Evolutionary conservation across 2,329 filamentous ascomycete species (phyloP).

Genomic region (Scedosporium minutisporum): DNA sequence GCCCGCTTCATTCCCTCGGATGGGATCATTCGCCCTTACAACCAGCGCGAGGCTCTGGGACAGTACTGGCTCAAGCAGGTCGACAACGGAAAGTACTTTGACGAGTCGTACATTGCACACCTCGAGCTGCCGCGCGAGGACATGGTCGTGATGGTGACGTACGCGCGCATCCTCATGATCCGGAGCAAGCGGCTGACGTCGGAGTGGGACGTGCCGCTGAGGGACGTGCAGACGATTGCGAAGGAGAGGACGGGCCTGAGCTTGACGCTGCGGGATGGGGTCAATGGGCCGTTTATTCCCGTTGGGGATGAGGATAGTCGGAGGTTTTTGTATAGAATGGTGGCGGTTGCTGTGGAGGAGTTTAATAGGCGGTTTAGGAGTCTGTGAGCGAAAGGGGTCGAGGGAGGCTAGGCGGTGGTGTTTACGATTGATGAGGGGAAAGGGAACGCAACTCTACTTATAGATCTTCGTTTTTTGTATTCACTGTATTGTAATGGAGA

Average conservation of each 20-base stretch:
- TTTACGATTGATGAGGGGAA: neutral
- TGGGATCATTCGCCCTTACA: slow-evolving; percentile 90
- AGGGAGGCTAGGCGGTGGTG: neutral
- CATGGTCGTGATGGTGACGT: slow-evolving; percentile 83
- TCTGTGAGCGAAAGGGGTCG: slow-evolving; percentile 4
- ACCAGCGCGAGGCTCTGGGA: slow-evolving; percentile 85
- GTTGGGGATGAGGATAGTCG: slow-evolving; percentile 75
- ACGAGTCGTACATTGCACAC: slow-evolving; percentile 95
- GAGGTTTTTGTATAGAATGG: slow-evolving; percentile 54
- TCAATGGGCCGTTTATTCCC: slow-evolving; percentile 89
- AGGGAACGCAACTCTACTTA: neutral
- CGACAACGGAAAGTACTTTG: slow-evolving; percentile 95
- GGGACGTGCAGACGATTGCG: slow-evolving; percentile 91
- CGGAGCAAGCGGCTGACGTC: slow-evolving; percentile 74
- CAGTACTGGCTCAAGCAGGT: slow-evolving; percentile 99
- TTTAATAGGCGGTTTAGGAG: slow-evolving; percentile 52
- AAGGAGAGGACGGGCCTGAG: slow-evolving; percentile 95
- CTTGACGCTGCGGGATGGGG: slow-evolving; percentile 77
- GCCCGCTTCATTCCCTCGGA: slow-evolving; percentile 87
- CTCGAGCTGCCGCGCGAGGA: slow-evolving; percentile 83
- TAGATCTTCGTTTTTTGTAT: neutral
- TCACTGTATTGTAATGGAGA: neutral
- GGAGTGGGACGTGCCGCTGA: slow-evolving; percentile 94
- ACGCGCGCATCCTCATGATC: slow-evolving; percentile 79
- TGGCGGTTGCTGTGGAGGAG: slow-evolving; percentile 56